phyloP scores from a whole-genome alignment of 1,284 basidiomycete genomes.

The Tilletia walkeri region DNA sequence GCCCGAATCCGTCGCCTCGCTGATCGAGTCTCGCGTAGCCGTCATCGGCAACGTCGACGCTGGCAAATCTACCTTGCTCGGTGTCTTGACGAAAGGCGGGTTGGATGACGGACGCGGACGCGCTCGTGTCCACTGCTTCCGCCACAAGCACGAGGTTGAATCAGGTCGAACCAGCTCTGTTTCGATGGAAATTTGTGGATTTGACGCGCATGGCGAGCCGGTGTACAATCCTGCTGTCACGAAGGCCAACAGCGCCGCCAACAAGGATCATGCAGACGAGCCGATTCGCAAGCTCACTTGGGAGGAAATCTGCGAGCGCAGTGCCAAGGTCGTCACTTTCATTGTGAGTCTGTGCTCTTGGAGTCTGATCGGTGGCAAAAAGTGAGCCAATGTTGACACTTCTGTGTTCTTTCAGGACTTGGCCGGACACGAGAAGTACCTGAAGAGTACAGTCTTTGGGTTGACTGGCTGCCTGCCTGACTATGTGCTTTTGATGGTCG shows the following conservation, averaged over 20 bases:
- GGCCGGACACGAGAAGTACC: slow-evolving; percentile 56
- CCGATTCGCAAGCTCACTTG: slow-evolving; percentile 60
- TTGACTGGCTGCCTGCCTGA: slow-evolving; percentile 91
- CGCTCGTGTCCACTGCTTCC: slow-evolving; percentile 85
- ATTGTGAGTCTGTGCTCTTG: slow-evolving; percentile 62
- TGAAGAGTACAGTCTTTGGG: slow-evolving; percentile 89
- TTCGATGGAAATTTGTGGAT: slow-evolving; percentile 78
- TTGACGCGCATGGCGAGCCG: slow-evolving; percentile 39
- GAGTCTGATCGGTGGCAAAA: neutral
- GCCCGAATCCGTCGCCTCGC: slow-evolving; percentile 51
- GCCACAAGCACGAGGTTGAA: slow-evolving; percentile 97
- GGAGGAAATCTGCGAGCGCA: slow-evolving; percentile 90
- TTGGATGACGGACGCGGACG: slow-evolving; percentile 92
- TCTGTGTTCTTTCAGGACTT: slow-evolving; percentile 27
- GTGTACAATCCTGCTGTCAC: slow-evolving; percentile 30
- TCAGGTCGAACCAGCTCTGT: slow-evolving; percentile 90
- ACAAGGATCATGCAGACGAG: slow-evolving; percentile 13
- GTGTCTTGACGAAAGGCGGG: slow-evolving; percentile 70
- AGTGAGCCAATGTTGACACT: neutral
- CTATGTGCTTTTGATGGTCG: slow-evolving; percentile 92
- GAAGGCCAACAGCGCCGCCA: slow-evolving; percentile 27
- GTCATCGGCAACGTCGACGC: slow-evolving; percentile 84
- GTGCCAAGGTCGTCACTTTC: slow-evolving; percentile 91
- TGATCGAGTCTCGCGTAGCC: slow-evolving; percentile 80
- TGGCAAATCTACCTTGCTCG: slow-evolving; percentile 90